phyloP scores from a whole-genome alignment of 2,329 filamentous ascomycete genomes.

The Ophiosphaerella korrae region DNA sequence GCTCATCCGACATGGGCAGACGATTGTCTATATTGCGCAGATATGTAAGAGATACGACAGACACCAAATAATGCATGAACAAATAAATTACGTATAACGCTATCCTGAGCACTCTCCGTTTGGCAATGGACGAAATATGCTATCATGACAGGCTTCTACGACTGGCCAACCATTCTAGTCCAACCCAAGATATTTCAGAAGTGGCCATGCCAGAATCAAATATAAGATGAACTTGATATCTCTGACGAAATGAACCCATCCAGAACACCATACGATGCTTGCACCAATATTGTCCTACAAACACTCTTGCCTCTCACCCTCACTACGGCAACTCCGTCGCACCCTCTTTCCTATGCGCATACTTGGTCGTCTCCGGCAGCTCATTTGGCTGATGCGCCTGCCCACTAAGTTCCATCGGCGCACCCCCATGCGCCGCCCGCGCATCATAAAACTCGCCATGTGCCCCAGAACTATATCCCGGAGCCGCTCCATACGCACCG shows the following conservation, averaged over 20 bases:
- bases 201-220: too few species aligned
- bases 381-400: constrained; percentile 9
- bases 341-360: constrained; percentile 14
- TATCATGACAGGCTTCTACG: too few species aligned
- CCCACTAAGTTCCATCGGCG: constrained; percentile 8
- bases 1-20: background rate
- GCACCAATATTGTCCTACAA: too few species aligned
- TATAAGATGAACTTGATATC: too few species aligned
- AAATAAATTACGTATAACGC: background rate
- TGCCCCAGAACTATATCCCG: constrained; percentile 4
- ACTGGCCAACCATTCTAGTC: too few species aligned
- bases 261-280: too few species aligned
- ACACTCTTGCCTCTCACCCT: background rate
- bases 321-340: constrained; percentile 13
- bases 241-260: too few species aligned
- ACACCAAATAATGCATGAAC: constrained; percentile 6
- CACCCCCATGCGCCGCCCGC: constrained; percentile 8
- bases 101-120: background rate
- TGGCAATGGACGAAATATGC: too few species aligned
- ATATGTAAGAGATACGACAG: constrained; percentile 10
- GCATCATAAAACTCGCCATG: background rate
- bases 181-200: too few species aligned
- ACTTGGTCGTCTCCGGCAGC: constrained; percentile 22
- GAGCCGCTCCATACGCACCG: constrained; percentile 8
- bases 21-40: constrained; percentile 1